These are phyloP conservation scores for Penicillium rolfsii DNA, from an alignment of 2,329 filamentous ascomycete genomes.

Conservation along the genomic window DNA sequence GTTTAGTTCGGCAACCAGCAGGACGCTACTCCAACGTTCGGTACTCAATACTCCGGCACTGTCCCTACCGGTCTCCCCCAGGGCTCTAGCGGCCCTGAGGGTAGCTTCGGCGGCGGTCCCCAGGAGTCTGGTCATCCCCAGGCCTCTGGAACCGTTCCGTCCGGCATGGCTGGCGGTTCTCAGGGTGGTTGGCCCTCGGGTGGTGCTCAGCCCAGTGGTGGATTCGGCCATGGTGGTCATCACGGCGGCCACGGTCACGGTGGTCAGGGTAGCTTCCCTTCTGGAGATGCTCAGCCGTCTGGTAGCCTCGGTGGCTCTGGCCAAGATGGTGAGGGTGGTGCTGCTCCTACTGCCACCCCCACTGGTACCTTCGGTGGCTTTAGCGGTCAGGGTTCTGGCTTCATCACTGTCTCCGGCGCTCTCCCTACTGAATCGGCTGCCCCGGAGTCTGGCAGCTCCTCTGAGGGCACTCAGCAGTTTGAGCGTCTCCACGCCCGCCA, in stretches of 20 bases:
- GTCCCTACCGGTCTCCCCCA: not conserved
- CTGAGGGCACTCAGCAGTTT: conserved; percentile 13
- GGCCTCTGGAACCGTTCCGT: conserved; percentile 1
- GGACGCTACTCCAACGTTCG: conserved; percentile 17
- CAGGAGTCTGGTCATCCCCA: not conserved
- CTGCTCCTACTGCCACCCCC: conserved; percentile 15
- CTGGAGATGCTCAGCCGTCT: conserved; percentile 5
- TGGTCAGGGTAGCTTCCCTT: not conserved
- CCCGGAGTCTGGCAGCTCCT: conserved; percentile 5
- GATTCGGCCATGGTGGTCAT: conserved; percentile 4
- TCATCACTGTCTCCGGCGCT: conserved; percentile 1
- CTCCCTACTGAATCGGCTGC: conserved; percentile 14
- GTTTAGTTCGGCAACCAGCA: conserved; percentile 12
- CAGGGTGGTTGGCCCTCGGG: too few species aligned
- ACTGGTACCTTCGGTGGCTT: conserved; percentile 7
- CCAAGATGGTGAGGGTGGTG: conserved; percentile 1
- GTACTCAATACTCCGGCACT: conserved; percentile 13
- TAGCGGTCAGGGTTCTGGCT: conserved; percentile 4
- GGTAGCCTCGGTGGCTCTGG: conserved; percentile 14
- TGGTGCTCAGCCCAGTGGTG: conserved; percentile 1
- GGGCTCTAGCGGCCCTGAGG: conserved; percentile 5
- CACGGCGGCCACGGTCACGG: not conserved
- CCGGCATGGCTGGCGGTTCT: not conserved
- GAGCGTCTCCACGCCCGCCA: conserved; percentile 34
- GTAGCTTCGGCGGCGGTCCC: not conserved